Evolutionary conservation across 257 asterid species (phyloP).

Genomic region (Rehmannia glutinosa): DNA sequence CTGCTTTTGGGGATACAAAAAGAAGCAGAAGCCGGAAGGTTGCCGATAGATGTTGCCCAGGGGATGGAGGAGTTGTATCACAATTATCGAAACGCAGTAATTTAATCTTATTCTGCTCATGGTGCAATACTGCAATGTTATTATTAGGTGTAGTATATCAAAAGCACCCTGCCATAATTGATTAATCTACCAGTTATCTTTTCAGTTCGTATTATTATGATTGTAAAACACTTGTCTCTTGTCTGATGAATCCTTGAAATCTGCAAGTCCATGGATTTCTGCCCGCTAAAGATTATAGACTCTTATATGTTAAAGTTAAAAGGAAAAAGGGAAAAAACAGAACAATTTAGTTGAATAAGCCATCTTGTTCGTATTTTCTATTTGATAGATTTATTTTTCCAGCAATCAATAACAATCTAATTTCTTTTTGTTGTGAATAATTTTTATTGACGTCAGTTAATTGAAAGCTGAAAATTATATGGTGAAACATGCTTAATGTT

Average conservation of each 20-base stretch:
- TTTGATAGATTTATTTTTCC: background rate
- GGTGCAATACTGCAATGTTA: slow-evolving; percentile 14
- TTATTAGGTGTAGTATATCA: slow-evolving; percentile 1
- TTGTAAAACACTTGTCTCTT: background rate
- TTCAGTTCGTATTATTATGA: background rate
- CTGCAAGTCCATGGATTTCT: no score
- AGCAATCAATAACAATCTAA: background rate
- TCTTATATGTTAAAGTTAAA: background rate
- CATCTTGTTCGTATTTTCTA: background rate
- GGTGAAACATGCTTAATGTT: background rate
- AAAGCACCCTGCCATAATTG: background rate
- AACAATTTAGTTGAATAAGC: background rate
- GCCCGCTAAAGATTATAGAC: slow-evolving; percentile 1
- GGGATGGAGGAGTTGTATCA: slow-evolving; percentile 84
- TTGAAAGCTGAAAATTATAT: slow-evolving; percentile 2
- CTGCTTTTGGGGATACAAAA: slow-evolving; percentile 61
- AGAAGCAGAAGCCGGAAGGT: slow-evolving; percentile 76
- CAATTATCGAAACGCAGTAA: slow-evolving; percentile 81
- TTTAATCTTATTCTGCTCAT: slow-evolving; percentile 30
- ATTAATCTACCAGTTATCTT: background rate
- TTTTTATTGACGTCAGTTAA: background rate
- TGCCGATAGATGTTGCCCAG: slow-evolving; percentile 62
- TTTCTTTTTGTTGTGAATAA: background rate
- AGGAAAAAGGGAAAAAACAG: background rate
- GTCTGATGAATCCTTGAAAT: slow-evolving; percentile 5